Evolutionary conservation across 148 eudicot species (phyloP).

Genomic region (Nepenthes gracilis): DNA sequence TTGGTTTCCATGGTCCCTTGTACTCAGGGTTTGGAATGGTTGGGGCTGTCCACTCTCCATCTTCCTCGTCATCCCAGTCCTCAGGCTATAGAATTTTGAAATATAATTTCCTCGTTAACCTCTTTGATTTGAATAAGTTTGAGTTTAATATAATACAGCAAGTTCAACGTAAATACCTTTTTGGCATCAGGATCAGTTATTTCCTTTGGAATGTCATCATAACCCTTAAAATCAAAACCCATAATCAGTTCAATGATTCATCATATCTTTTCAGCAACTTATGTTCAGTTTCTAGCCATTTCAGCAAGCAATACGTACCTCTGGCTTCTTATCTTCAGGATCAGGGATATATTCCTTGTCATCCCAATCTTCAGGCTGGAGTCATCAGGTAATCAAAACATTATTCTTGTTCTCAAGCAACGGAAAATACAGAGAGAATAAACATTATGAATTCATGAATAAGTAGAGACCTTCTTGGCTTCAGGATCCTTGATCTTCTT

Average conservation of each 20-base stretch:
- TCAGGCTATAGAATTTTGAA: constrained; percentile 57
- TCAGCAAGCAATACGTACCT: constrained; percentile 22
- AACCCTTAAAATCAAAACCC: constrained; percentile 35
- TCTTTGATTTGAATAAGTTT: not conserved
- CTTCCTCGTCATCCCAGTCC: constrained; percentile 99
- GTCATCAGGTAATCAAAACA: constrained; percentile 11
- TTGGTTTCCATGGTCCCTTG: constrained; percentile 96
- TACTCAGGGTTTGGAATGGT: constrained; percentile 88
- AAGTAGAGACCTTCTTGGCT: constrained; percentile 60
- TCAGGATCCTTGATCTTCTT: constrained; percentile 88
- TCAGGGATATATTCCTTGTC: constrained; percentile 89
- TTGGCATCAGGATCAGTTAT: constrained; percentile 84
- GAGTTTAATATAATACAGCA: not conserved
- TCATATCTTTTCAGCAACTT: not conserved
- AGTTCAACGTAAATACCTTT: constrained; percentile 41
- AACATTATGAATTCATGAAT: not conserved
- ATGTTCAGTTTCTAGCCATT: not conserved
- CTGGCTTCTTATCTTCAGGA: constrained; percentile 96
- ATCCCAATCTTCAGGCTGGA: constrained; percentile 98
- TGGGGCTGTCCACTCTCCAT: constrained; percentile 97
- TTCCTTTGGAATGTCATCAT: constrained; percentile 94
- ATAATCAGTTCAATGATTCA: not conserved
- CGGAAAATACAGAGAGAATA: not conserved
- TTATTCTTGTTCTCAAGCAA: not conserved
- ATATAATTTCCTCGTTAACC: constrained; percentile 1